Evolutionary conservation across 2,329 filamentous ascomycete genomes (phyloP), one percentile per base, ranked within the genome.

Genomic region (Cercospora canescens): DNA sequence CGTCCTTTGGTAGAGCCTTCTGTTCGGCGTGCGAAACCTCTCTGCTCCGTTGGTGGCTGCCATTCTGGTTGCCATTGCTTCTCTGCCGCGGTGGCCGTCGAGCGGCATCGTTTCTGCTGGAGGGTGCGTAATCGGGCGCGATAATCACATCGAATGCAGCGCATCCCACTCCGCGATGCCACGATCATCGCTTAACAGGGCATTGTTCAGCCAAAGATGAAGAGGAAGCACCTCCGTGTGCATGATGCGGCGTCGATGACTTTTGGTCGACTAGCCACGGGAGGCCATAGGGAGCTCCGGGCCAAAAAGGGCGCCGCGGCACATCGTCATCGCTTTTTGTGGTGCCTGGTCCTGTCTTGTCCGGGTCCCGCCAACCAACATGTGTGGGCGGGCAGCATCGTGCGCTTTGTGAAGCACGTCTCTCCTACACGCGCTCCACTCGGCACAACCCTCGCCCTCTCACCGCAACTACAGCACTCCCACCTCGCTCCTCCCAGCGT

Each of bases 81-180:
- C 39, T 45, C 16, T 45, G 39, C 4, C 24, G 45, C 18, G 24
- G 63, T 7, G n/a, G 45, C 32, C 4, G 65, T 64, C 18, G 66
- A 70, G 41, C 57, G 66, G 63, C 62, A 76, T 70, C 65, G 78
- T 67, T 65, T 77, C 68, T 75, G 72, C 73, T 68, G 71, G 64
- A 75, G 67, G 37, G 54, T 30, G 52, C 67, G 57, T n/a, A 73
- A 67, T 41, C 71, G 74, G 50, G 72, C 71, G 48, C 76, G 75
- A 66, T 77, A 75, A 60, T 77, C 73, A 75, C 81, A 81, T 69
- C 79, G 76, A 55, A 81, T 74, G 77, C 80, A 82, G 70, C 70
- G 65, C 63, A 66, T 69, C 50, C 58, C 54, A 48, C 52, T 57
- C 21, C 39, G 66, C 26, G 62, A 37, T 56, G 66, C 18, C n/a